Conservation (phyloP, 257 asterid genomes). For the Solanum piurae region DNA sequence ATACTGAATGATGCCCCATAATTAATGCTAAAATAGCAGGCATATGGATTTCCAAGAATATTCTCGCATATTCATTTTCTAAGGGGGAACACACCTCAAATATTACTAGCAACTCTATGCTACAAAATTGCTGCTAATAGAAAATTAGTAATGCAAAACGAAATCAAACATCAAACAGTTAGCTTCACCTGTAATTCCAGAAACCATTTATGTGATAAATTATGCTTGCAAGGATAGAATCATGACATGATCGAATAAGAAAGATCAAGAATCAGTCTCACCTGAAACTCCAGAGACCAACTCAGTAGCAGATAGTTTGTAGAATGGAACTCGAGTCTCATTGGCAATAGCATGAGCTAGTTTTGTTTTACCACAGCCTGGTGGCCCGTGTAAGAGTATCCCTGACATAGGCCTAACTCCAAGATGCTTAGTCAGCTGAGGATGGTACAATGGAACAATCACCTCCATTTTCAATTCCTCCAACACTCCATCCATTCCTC, state of each 20-base stretch:
- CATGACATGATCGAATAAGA: neutral
- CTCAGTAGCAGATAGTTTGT: slow-evolving; percentile 79
- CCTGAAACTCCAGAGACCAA: slow-evolving; percentile 89
- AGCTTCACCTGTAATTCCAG: neutral
- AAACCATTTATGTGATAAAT: neutral
- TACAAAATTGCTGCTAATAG: neutral
- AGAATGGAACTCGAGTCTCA: slow-evolving; percentile 74
- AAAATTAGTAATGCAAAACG: neutral
- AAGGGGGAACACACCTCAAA: neutral
- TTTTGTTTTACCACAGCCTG: slow-evolving; percentile 94
- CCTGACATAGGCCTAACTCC: slow-evolving; percentile 79
- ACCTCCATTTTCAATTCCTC: slow-evolving; percentile 71
- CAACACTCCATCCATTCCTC: slow-evolving; percentile 61
- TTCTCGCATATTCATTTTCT: neutral
- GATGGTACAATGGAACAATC: slow-evolving; percentile 58
- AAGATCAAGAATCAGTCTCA: neutral
- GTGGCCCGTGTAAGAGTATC: slow-evolving; percentile 82
- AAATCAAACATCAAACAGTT: neutral
- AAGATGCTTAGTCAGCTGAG: slow-evolving; percentile 37
- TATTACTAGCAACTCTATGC: neutral
- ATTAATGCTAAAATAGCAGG: neutral
- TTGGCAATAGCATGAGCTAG: slow-evolving; percentile 96
- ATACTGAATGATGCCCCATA: neutral
- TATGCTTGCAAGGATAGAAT: neutral
- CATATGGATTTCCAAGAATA: neutral